These are phyloP conservation scores for Pseudofabraea citricarpa DNA, from an alignment of 2,329 filamentous ascomycete genomes.

Conservation along the genomic window DNA sequence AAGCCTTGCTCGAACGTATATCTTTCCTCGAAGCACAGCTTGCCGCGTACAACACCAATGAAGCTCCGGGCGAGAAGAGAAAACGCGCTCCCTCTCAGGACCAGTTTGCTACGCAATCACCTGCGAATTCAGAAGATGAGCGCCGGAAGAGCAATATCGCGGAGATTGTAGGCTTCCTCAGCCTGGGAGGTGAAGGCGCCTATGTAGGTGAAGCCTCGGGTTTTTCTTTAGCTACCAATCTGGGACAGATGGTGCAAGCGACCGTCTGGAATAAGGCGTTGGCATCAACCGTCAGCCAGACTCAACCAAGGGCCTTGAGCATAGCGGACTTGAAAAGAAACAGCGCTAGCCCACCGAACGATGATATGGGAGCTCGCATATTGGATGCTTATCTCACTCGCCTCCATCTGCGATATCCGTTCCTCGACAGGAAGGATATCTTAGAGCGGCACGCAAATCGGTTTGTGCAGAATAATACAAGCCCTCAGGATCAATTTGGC, in stretches of 20 bases:
- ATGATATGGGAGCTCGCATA: slow-evolving; percentile 38
- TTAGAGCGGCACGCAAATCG: slow-evolving; percentile 38
- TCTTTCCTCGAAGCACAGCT: slow-evolving; percentile 22
- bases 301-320: slow-evolving; percentile 19
- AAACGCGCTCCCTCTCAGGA: slow-evolving; percentile 6
- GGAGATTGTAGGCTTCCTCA: slow-evolving; percentile 45
- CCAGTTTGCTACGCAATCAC: slow-evolving; percentile 6
- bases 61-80: slow-evolving; percentile 4
- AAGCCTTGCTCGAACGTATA: slow-evolving; percentile 19
- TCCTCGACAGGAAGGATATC: slow-evolving; percentile 40
- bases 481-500: slow-evolving; percentile 36
- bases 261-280: slow-evolving; percentile 49
- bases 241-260: slow-evolving; percentile 48
- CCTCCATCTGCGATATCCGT: slow-evolving; percentile 44
- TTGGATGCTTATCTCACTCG: slow-evolving; percentile 40
- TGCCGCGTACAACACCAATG: slow-evolving; percentile 17
- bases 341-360: slow-evolving; percentile 39
- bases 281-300: slow-evolving; percentile 15
- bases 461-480: slow-evolving; percentile 30
- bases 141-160: slow-evolving; percentile 24
- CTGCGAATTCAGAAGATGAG: slow-evolving; percentile 10
- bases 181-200: slow-evolving; percentile 41
- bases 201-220: slow-evolving; percentile 46
- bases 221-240: slow-evolving; percentile 41
- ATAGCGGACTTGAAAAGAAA: slow-evolving; percentile 34